Conservation (phyloP, 495 filamentous ascomycete genomes). For the Pyrenula aspistea region DNA sequence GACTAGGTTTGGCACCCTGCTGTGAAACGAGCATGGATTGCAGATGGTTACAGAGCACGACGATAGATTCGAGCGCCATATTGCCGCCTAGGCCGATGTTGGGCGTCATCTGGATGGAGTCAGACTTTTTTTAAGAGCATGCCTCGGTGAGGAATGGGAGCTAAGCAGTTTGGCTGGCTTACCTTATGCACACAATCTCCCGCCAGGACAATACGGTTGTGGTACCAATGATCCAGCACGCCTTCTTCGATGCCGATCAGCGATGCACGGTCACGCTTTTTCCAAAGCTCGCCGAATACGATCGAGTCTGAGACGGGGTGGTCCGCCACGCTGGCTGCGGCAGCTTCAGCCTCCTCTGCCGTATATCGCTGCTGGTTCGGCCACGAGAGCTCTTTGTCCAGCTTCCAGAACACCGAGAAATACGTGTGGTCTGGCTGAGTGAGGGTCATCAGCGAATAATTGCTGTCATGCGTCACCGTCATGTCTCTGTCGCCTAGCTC, state of each 20-base stretch:
- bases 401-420: conserved; percentile 25
- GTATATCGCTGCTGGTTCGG: conserved; percentile 22
- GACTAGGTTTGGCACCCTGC: neutral
- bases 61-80: neutral
- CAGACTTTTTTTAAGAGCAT: too few species aligned
- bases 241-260: neutral
- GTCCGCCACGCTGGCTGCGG: neutral
- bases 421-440: neutral
- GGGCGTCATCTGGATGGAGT: neutral
- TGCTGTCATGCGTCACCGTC: neutral
- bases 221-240: neutral
- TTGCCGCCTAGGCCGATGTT: neutral
- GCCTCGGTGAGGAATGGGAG: too few species aligned
- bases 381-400: conserved; percentile 19
- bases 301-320: neutral
- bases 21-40: neutral
- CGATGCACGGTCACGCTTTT: neutral
- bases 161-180: neutral
- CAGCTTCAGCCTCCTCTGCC: conserved; percentile 1
- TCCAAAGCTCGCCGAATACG: neutral
- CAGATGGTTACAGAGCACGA: neutral
- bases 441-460: neutral
- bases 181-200: neutral
- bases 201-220: neutral
- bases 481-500: conserved; percentile 6